phyloP scores from a whole-genome alignment of 192 early-diverging fungal species.

The Linnemannia elongata region DNA sequence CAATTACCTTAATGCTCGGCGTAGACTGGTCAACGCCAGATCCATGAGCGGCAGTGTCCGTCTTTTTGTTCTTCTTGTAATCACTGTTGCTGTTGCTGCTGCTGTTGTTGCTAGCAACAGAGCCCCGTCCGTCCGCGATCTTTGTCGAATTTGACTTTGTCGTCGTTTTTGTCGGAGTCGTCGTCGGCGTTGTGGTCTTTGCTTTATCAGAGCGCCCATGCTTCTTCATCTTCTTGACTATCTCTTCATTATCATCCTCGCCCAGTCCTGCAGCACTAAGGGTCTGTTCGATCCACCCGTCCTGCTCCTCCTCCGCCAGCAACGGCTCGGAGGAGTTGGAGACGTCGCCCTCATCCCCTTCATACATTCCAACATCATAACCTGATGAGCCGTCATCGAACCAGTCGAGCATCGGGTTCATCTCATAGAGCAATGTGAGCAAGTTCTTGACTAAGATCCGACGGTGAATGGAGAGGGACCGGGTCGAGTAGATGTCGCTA shows the following conservation, averaged over 20 bases:
- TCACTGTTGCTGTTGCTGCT: not conserved
- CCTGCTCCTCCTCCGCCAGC: conserved; percentile 7
- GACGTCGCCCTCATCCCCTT: not conserved
- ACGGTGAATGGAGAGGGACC: conserved; percentile 40
- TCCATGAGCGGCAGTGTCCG: not conserved
- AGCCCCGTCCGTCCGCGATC: conserved; percentile 4
- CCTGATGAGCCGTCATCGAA: conserved; percentile 10
- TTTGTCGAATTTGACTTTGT: too few species aligned
- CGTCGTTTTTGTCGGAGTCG: too few species aligned
- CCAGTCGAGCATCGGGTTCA: conserved; percentile 35
- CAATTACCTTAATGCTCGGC: conserved; percentile 7
- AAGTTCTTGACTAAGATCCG: conserved; percentile 46
- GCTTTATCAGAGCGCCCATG: not conserved
- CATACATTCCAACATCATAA: conserved; percentile 10
- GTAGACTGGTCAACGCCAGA: not conserved
- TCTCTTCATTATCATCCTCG: not conserved
- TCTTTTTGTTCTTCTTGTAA: not conserved
- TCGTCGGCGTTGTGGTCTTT: not conserved
- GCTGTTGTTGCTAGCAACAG: not conserved
- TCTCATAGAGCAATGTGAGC: conserved; percentile 26
- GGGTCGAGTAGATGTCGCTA: conserved; percentile 31
- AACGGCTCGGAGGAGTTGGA: not conserved
- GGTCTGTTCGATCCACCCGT: conserved; percentile 14
- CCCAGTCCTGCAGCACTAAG: conserved; percentile 15
- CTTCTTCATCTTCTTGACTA: too few species aligned